These are phyloP conservation scores for Plasmopara halstedii DNA, from an alignment of 352 stramenopile genomes.

Conservation along the genomic window DNA sequence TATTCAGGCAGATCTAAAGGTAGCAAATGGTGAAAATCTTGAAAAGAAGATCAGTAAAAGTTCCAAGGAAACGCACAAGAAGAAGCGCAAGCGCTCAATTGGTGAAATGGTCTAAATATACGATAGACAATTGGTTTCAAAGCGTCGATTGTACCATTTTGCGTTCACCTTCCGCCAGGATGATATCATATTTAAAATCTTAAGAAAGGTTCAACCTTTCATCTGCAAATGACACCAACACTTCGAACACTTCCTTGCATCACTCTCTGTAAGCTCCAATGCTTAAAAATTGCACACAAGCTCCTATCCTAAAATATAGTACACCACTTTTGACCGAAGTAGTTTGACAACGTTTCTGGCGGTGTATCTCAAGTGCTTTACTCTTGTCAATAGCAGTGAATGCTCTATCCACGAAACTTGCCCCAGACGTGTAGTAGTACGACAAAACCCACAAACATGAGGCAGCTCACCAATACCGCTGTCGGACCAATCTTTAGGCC, in stretches of 20 bases:
- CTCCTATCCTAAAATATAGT: conserved; percentile 34
- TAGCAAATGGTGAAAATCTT: too few relatives aligned
- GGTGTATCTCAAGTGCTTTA: conserved; percentile 17
- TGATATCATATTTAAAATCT: too few relatives aligned
- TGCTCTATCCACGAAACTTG: conserved; percentile 89
- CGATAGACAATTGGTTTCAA: too few relatives aligned
- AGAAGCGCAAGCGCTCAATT: conserved; percentile 51
- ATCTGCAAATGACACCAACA: too few relatives aligned
- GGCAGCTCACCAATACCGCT: conserved; percentile 91
- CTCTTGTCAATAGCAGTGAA: conserved; percentile 23
- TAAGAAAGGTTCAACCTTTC: too few relatives aligned
- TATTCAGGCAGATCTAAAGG: too few relatives aligned
- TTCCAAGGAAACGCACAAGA: conserved; percentile 29
- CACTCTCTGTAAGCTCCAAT: conserved; percentile 13
- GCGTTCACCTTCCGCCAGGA: too few relatives aligned
- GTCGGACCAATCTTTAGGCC: conserved; percentile 94
- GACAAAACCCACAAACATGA: conserved; percentile 95
- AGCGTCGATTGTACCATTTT: too few relatives aligned
- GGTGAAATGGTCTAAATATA: too few relatives aligned
- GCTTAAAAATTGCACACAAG: conserved; percentile 13
- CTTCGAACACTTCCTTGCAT: too few relatives aligned
- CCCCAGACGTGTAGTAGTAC: conserved; percentile 96
- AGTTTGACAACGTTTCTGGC: background rate
- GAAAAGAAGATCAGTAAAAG: conserved; percentile 45
- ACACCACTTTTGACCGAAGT: conserved; percentile 1